Evolutionary conservation across 306 rosid genomes (phyloP).

Genomic region (Cyclanthera cordifolia): DNA sequence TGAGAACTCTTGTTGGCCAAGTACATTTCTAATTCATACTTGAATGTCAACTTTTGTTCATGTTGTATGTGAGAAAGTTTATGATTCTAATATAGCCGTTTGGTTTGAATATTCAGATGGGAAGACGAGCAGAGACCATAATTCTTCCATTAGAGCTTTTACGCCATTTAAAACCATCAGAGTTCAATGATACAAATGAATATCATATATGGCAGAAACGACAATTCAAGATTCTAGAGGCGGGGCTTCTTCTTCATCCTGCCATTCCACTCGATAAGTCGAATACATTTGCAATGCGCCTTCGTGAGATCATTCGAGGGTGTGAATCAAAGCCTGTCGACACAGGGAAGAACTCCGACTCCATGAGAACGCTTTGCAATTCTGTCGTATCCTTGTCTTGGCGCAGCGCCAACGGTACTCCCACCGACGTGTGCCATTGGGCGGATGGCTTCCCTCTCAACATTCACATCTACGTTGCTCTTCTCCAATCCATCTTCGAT

Average conservation of each 20-base stretch:
- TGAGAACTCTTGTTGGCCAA: conserved; percentile 88
- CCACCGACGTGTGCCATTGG: conserved; percentile 90
- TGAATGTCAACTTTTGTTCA: not conserved
- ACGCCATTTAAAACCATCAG: conserved; percentile 70
- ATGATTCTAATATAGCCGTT: not conserved
- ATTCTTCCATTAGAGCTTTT: conserved; percentile 82
- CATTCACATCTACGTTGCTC: conserved; percentile 52
- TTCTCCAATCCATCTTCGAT: conserved; percentile 69
- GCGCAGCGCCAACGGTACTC: conserved; percentile 61
- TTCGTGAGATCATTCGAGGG: conserved; percentile 39
- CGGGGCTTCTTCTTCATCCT: conserved; percentile 69
- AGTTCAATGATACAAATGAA: conserved; percentile 69
- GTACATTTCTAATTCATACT: conserved; percentile 28
- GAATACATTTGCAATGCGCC: conserved; percentile 58
- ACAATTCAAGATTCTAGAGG: conserved; percentile 62
- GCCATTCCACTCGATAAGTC: conserved; percentile 39
- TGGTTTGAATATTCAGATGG: conserved; percentile 32
- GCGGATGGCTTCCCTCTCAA: conserved; percentile 86
- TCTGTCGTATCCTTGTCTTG: conserved; percentile 81
- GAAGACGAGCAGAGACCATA: conserved; percentile 82
- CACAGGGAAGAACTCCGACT: conserved; percentile 70
- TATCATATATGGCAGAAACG: conserved; percentile 86
- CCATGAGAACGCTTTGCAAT: conserved; percentile 73
- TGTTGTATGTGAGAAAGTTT: not conserved
- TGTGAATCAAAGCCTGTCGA: conserved; percentile 42